Base-by-base conservation (phyloP, 2,329 filamentous ascomycete species). In the Mycosphaerella arachidis region DNA sequence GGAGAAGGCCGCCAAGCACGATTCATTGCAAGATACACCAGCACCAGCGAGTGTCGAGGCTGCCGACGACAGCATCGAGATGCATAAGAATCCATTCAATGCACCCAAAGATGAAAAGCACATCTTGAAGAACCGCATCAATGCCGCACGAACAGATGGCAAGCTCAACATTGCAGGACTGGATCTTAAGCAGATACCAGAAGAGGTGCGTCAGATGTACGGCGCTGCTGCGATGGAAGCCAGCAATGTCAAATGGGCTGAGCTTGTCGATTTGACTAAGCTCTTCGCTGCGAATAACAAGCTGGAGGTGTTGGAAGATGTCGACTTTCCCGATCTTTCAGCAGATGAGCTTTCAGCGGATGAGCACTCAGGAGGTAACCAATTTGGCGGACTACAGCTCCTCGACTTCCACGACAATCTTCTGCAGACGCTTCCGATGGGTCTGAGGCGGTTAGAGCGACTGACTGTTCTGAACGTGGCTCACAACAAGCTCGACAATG, bases 271-370 rank as follows among this genome's bases (percentile, higher is more conserved):
- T 71, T 77, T 97, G 50, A 89, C 87, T 0, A 86, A 89, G 62
- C 86, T 97, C 53, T 85, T 94, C 64, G 92, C 90, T 6, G 92
- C 93, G 8, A 92, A 96, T 70, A 97, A 99, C 70, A 90, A 96
- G 69, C 75, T 99, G 52, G 86, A 90, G 68, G 79, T 80, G 33
- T 80, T 97, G 35, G 83, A 86, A 2, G 90, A 94, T 18, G 77
- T 80, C 1, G 79, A 92, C 18, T 97, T 97, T 67, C 92, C 93
- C 0, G 92, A 97, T 67, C 75, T 81, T 20, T 73, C 77, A 27
- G 57, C 72, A 5, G 76, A 82, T 45, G 79, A 83, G 18, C 73
- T 85, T 43, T 81, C 84, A 7, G 82, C 86, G 31, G 84, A 89
- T 18, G 84, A 89, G 16, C 86, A 88, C n/a, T 79, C 81, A 4